Evolutionary conservation across 2,329 filamentous ascomycete genomes (phyloP).

Genomic region (Fusarium coicis): DNA sequence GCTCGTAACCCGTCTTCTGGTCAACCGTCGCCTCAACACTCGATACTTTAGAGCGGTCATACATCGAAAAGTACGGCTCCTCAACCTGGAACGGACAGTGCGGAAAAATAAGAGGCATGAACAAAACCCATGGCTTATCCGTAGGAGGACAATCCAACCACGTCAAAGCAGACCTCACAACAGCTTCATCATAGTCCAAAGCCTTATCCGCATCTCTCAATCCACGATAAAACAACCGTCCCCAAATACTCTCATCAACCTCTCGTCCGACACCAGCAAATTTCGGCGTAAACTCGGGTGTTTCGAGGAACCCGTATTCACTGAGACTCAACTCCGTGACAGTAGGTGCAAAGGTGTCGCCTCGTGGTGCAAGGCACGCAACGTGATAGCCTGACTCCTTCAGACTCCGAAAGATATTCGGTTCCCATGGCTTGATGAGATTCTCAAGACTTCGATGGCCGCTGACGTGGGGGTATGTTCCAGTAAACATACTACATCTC

Average conservation of each 20-base stretch:
- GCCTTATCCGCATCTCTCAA: slow-evolving; percentile 50
- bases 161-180: slow-evolving; percentile 53
- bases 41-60: slow-evolving; percentile 49
- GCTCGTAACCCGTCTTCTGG: slow-evolving; percentile 55
- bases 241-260: slow-evolving; percentile 52
- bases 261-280: slow-evolving; percentile 39
- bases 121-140: slow-evolving; percentile 56
- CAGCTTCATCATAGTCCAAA: slow-evolving; percentile 58
- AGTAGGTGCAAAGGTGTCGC: slow-evolving; percentile 55
- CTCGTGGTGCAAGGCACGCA: slow-evolving; percentile 56
- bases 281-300: slow-evolving; percentile 48
- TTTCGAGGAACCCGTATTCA: slow-evolving; percentile 58
- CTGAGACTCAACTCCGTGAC: slow-evolving; percentile 57
- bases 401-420: slow-evolving; percentile 57
- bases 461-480: slow-evolving; percentile 57
- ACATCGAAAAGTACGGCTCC: slow-evolving; percentile 60
- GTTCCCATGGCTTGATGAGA: slow-evolving; percentile 60
- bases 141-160: slow-evolving; percentile 57
- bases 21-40: slow-evolving; percentile 6
- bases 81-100: slow-evolving; percentile 61
- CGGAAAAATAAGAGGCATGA: slow-evolving; percentile 56
- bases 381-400: slow-evolving; percentile 59
- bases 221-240: slow-evolving; percentile 55
- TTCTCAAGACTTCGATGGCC: slow-evolving; percentile 59
- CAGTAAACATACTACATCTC: slow-evolving; percentile 59